These are phyloP conservation scores for Sordariomycetes sp. DNA, from an alignment of 2,329 filamentous ascomycete species.

Conservation along the genomic window DNA sequence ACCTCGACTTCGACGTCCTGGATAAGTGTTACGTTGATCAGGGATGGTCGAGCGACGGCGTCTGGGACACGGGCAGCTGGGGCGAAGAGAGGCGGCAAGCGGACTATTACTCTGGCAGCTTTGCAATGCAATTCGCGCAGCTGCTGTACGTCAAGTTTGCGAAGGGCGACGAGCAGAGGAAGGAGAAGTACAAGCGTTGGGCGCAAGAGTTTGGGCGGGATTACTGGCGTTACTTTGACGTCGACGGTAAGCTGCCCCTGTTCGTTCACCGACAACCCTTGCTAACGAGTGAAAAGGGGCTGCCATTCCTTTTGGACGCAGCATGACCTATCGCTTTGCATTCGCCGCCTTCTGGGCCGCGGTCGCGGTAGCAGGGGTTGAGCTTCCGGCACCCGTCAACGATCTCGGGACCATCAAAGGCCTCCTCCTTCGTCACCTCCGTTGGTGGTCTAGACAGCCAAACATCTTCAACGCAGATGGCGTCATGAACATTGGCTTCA, in stretches of 20 bases:
- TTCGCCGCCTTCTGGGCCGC: slow-evolving; percentile 39
- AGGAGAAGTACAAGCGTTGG: slow-evolving; percentile 22
- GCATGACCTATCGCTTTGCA: slow-evolving; percentile 41
- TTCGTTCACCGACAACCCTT: neutral
- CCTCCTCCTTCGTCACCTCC: slow-evolving; percentile 36
- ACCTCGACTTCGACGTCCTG: slow-evolving; percentile 29
- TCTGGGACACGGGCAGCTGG: slow-evolving; percentile 19
- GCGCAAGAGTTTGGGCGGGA: slow-evolving; percentile 26
- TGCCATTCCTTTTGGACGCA: slow-evolving; percentile 41
- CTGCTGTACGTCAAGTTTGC: slow-evolving; percentile 35
- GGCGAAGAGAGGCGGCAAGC: slow-evolving; percentile 22
- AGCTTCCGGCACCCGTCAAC: slow-evolving; percentile 24
- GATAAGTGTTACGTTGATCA: slow-evolving; percentile 33
- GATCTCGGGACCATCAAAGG: slow-evolving; percentile 33
- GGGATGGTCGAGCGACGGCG: slow-evolving; percentile 38
- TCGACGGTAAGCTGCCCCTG: slow-evolving; percentile 20
- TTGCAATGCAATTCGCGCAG: slow-evolving; percentile 42
- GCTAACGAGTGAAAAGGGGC: slow-evolving; percentile 22
- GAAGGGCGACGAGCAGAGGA: slow-evolving; percentile 26
- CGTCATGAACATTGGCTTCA: slow-evolving; percentile 34
- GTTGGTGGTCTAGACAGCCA: slow-evolving; percentile 35
- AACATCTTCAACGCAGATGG: slow-evolving; percentile 38
- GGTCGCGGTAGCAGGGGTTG: slow-evolving; percentile 29
- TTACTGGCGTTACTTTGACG: slow-evolving; percentile 40
- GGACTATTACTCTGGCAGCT: slow-evolving; percentile 45